Conservation (phyloP, 148 eudicot species). For the Silene latifolia region DNA sequence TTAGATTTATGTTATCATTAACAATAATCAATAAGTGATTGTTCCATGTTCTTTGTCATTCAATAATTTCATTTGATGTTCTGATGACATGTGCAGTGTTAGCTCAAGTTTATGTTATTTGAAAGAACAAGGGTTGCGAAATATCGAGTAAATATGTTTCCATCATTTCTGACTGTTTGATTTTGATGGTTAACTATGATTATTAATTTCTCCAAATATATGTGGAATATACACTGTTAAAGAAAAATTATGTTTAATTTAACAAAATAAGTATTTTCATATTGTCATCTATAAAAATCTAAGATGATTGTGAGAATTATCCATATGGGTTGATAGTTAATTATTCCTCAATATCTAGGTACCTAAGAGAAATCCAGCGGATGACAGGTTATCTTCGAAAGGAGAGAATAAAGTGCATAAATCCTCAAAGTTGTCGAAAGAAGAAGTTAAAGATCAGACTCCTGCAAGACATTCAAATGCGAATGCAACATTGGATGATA, state of each 20-base stretch:
- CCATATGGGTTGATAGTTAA: slow-evolving; percentile 5
- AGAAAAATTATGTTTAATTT: background rate
- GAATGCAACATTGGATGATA: slow-evolving; percentile 50
- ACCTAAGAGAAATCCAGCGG: slow-evolving; percentile 51
- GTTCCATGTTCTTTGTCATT: background rate
- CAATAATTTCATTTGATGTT: background rate
- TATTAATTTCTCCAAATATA: background rate
- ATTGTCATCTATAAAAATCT: background rate
- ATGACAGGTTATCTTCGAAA: slow-evolving; percentile 55
- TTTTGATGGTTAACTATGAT: background rate
- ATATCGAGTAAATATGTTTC: background rate
- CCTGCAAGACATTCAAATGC: slow-evolving; percentile 33
- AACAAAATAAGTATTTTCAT: background rate
- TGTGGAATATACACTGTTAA: background rate
- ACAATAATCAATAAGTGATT: background rate
- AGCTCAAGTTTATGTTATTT: background rate
- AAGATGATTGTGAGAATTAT: slow-evolving; percentile 1
- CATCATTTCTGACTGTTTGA: background rate
- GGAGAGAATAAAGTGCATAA: slow-evolving; percentile 42
- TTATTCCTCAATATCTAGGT: slow-evolving; percentile 36
- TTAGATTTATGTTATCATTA: background rate
- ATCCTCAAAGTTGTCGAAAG: slow-evolving; percentile 42
- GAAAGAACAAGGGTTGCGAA: no score
- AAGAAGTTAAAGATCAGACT: slow-evolving; percentile 32
- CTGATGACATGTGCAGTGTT: background rate